A percentile compares a stretch with the other conserved stretches of the same genome.
These are phyloP conservation scores for Termitomyces sp. DNA, from an alignment of 768 basidiomycete species.

Conservation along the genomic window DNA sequence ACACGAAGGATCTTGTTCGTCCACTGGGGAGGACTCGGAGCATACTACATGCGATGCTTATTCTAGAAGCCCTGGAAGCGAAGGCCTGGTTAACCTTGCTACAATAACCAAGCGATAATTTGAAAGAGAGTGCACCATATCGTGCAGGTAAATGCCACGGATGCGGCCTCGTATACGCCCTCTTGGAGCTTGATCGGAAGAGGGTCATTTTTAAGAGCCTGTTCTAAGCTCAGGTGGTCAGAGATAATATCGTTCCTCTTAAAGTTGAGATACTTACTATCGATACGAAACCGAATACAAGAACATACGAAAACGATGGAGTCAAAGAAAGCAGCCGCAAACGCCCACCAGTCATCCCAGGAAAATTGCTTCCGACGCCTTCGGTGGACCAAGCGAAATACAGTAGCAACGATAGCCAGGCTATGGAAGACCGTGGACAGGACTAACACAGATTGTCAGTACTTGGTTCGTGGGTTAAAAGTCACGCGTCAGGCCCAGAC, in stretches of 20 bases:
- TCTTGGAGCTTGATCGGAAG: neutral
- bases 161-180: conserved; percentile 1
- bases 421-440: conserved; percentile 7
- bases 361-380: conserved; percentile 10
- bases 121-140: conserved; percentile 16
- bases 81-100: neutral
- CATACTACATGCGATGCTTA: conserved; percentile 22
- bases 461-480: neutral
- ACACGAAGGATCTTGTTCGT: conserved; percentile 8
- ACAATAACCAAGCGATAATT: neutral
- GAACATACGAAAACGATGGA: conserved; percentile 9
- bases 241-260: neutral
- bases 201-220: neutral
- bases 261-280: conserved; percentile 5
- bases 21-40: conserved; percentile 15
- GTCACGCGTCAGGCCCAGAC: neutral
- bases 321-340: conserved; percentile 14
- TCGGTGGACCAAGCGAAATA: conserved; percentile 11
- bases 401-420: conserved; percentile 8
- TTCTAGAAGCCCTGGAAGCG: conserved; percentile 20
- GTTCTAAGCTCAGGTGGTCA: neutral
- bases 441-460: neutral
- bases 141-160: conserved; percentile 17
- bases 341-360: conserved; percentile 18
- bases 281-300: conserved; percentile 6